These are phyloP conservation scores for Aureobasidium sp. DNA, from an alignment of 2,329 filamentous ascomycete genomes.

Conservation along the genomic window DNA sequence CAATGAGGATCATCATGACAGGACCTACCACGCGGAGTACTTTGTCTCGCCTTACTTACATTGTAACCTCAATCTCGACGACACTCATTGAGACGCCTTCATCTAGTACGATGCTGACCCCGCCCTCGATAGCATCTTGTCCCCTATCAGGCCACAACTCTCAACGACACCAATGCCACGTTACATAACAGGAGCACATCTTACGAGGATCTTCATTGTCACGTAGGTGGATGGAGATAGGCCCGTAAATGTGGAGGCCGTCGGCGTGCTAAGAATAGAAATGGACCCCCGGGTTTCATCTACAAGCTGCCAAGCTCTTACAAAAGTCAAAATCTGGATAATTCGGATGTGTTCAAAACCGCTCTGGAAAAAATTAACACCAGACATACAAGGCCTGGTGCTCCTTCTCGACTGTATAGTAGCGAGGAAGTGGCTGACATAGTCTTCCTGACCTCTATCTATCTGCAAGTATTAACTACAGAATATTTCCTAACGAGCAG, in stretches of 20 bases:
- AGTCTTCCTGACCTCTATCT: too few species aligned
- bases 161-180: background rate
- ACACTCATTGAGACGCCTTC: background rate
- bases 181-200: background rate
- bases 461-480: too few species aligned
- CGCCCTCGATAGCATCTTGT: background rate
- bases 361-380: background rate
- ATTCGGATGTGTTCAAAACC: background rate
- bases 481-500: background rate
- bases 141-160: background rate
- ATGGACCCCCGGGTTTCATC: constrained; percentile 7
- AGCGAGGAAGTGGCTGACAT: background rate
- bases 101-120: background rate
- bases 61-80: background rate
- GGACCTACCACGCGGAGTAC: background rate
- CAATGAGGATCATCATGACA: constrained; percentile 6
- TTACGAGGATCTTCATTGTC: constrained; percentile 5
- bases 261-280: constrained; percentile 8
- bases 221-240: constrained; percentile 14
- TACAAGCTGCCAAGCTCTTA: background rate
- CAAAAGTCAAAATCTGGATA: constrained; percentile 7
- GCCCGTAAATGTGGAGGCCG: constrained; percentile 13
- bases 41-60: background rate
- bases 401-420: background rate
- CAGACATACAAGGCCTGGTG: background rate